Conservation (phyloP, 371 early-diverging fungal species). For the Mucor sp. region DNA sequence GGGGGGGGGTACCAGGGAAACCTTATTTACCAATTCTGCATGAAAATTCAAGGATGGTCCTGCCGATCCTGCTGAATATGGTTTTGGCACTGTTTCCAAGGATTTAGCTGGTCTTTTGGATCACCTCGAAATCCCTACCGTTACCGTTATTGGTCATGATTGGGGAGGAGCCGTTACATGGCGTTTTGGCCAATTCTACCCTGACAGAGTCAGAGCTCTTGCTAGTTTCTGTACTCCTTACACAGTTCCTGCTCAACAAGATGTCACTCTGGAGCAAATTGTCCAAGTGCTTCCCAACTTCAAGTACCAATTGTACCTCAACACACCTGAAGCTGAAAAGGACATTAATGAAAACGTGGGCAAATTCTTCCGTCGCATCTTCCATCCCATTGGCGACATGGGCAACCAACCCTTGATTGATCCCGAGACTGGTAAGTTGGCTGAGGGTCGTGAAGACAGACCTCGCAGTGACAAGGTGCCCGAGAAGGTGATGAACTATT, state of each 20-base stretch:
- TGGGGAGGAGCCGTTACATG: conserved; percentile 76
- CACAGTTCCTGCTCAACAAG: conserved; percentile 37
- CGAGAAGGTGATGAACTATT: conserved; percentile 40
- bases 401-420: conserved; percentile 22
- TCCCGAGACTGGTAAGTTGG: conserved; percentile 19
- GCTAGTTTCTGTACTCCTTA: conserved; percentile 71
- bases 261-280: conserved; percentile 50
- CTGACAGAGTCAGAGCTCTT: conserved; percentile 64
- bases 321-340: conserved; percentile 40
- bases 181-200: conserved; percentile 69
- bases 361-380: conserved; percentile 37
- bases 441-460: conserved; percentile 30
- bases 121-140: conserved; percentile 57
- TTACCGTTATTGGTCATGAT: conserved; percentile 74
- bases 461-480: conserved; percentile 29
- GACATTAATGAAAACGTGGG: conserved; percentile 40
- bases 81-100: conserved; percentile 52
- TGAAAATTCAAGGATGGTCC: conserved; percentile 44
- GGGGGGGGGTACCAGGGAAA: no score
- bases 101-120: conserved; percentile 67
- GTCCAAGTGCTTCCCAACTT: conserved; percentile 60
- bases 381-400: conserved; percentile 29
- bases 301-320: conserved; percentile 55
- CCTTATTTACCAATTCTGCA: background rate
- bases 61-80: conserved; percentile 49